phyloP scores from a whole-genome alignment of 1,139 yeast species.

The Taphrina deformans region DNA sequence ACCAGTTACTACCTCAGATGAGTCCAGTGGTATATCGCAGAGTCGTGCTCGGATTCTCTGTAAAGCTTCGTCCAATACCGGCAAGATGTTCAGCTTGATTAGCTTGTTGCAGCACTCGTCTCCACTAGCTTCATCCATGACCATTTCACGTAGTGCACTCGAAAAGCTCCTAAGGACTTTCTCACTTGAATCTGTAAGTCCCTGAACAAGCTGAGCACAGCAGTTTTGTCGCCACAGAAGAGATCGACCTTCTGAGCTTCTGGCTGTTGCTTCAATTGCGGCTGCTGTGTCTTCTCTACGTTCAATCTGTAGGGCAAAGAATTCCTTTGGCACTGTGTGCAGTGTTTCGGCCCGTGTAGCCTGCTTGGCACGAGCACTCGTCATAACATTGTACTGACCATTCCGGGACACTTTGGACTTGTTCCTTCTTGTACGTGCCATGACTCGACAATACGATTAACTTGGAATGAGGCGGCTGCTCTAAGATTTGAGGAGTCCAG shows the following conservation, averaged over 20 bases:
- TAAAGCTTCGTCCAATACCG: constrained; percentile 38
- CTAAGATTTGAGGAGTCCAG: too few relatives aligned
- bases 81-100: constrained; percentile 79
- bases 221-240: not conserved
- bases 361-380: not conserved
- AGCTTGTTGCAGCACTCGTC: constrained; percentile 71
- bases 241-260: not conserved
- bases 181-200: constrained; percentile 65
- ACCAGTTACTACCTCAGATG: not conserved
- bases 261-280: not conserved
- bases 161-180: constrained; percentile 77
- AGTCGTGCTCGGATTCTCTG: not conserved
- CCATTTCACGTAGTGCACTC: constrained; percentile 76
- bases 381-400: not conserved
- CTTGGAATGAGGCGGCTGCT: too few relatives aligned
- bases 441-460: too few relatives aligned
- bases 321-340: not conserved
- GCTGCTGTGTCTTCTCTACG: not conserved
- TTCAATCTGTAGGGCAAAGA: not conserved
- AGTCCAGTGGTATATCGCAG: not conserved
- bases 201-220: constrained; percentile 52
- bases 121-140: constrained; percentile 71
- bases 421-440: not conserved
- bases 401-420: not conserved
- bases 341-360: not conserved